Percentiles rank a stretch among this genome's conserved stretches.
phyloP scores from a whole-genome alignment of 305 asterid genomes.

The Solanum hybrid region DNA sequence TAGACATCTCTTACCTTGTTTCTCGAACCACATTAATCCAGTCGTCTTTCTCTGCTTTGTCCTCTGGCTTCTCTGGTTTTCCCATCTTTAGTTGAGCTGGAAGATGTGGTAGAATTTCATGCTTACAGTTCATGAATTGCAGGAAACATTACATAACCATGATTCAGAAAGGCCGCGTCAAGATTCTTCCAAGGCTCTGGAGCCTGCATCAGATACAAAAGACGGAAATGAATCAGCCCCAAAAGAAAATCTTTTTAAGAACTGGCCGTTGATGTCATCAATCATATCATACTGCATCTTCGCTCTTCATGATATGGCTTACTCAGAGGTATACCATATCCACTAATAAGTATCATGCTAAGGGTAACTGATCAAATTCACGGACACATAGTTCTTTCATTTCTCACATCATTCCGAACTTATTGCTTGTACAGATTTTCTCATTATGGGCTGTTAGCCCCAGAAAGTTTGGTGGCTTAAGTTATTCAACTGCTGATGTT shows the following conservation, averaged over 20 bases:
- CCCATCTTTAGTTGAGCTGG: not conserved
- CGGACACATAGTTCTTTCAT: not conserved
- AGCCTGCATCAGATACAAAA: conserved; percentile 25
- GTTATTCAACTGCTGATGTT: conserved; percentile 61
- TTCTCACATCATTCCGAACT: not conserved
- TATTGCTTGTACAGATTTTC: conserved; percentile 53
- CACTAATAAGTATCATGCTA: not conserved
- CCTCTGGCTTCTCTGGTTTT: not conserved
- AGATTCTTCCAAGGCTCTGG: conserved; percentile 38
- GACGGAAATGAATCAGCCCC: conserved; percentile 13
- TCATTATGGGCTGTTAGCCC: conserved; percentile 97
- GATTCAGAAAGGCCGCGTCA: conserved; percentile 14
- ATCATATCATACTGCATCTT: conserved; percentile 65
- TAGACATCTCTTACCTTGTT: not conserved
- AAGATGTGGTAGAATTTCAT: not conserved
- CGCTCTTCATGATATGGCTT: conserved; percentile 97
- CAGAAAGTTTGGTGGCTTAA: conserved; percentile 70
- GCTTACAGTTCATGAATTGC: conserved; percentile 9
- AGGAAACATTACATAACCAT: conserved; percentile 80
- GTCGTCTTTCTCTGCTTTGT: not conserved
- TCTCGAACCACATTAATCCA: not conserved
- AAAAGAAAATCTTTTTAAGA: conserved; percentile 40
- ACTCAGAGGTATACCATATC: conserved; percentile 51
- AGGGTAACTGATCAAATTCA: not conserved
- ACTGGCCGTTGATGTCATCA: conserved; percentile 96